A percentile compares a stretch with the other conserved stretches of the same genome.
Conservation (phyloP, 352 stramenopile species). For the Phytophthora quininea region DNA sequence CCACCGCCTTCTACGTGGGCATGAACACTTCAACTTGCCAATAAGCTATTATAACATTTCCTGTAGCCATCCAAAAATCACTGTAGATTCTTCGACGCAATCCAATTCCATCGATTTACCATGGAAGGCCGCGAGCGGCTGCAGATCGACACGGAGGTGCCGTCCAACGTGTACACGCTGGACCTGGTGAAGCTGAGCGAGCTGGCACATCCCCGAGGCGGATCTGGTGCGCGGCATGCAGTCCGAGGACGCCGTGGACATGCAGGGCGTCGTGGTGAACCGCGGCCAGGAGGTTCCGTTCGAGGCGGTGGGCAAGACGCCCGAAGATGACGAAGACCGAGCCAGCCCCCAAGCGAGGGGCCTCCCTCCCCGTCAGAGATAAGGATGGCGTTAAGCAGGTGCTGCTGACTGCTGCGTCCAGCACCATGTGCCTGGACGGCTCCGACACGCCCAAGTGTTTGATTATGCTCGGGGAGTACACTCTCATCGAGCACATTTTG, state of each 20-base stretch:
- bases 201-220: slow-evolving; percentile 64
- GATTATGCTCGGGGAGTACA: slow-evolving; percentile 76
- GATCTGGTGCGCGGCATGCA: slow-evolving; percentile 81
- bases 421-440: slow-evolving; percentile 78
- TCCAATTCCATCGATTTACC: neutral
- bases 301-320: slow-evolving; percentile 70
- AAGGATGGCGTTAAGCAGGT: slow-evolving; percentile 63
- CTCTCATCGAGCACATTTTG: slow-evolving; percentile 82
- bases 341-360: neutral
- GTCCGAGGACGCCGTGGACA: slow-evolving; percentile 74
- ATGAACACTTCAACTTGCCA: too few relatives aligned
- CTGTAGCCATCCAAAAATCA: too few relatives aligned
- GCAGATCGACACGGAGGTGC: slow-evolving; percentile 78
- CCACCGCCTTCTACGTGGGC: too few relatives aligned
- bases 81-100: too few relatives aligned
- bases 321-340: slow-evolving; percentile 25
- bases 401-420: slow-evolving; percentile 79
- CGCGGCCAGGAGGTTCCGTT: slow-evolving; percentile 80
- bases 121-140: slow-evolving; percentile 51
- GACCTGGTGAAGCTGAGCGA: slow-evolving; percentile 73
- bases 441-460: slow-evolving; percentile 85
- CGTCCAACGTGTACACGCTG: slow-evolving; percentile 78
- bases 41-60: too few relatives aligned
- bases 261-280: slow-evolving; percentile 84
- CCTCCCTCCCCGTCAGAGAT: neutral